A percentile compares a stretch with the other conserved stretches of the same genome.
phyloP scores from a whole-genome alignment of 768 basidiomycete species.

The Termitomyces sp. region DNA sequence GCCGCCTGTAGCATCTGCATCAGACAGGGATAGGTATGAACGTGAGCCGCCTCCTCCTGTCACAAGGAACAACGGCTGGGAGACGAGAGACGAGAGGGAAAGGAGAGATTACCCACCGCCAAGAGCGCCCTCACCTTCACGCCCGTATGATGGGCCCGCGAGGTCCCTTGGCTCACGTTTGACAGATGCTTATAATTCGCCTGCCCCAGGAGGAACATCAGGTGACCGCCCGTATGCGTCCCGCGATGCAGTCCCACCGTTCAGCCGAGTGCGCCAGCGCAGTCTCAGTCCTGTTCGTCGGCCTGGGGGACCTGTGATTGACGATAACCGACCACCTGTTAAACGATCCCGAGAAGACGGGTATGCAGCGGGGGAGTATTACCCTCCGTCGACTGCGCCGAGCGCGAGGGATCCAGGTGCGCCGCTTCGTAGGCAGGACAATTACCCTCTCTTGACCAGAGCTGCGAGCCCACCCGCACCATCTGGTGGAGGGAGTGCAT shows the following conservation, averaged over 20 bases:
- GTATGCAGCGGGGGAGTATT: constrained; percentile 28
- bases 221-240: constrained; percentile 17
- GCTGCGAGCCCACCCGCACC: constrained; percentile 25
- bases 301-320: constrained; percentile 23
- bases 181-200: constrained; percentile 15
- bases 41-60: constrained; percentile 22
- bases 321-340: constrained; percentile 41
- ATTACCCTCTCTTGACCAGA: constrained; percentile 30
- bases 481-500: constrained; percentile 21
- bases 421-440: constrained; percentile 21
- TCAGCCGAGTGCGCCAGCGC: constrained; percentile 41
- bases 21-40: constrained; percentile 37
- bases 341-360: constrained; percentile 46
- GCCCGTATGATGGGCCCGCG: constrained; percentile 16
- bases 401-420: constrained; percentile 14
- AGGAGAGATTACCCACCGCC: constrained; percentile 21
- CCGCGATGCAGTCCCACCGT: constrained; percentile 17
- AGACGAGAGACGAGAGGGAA: constrained; percentile 39
- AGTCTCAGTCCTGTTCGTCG: constrained; percentile 43
- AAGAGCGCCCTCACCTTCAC: constrained; percentile 18
- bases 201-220: constrained; percentile 1
- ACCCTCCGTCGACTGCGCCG: constrained; percentile 22
- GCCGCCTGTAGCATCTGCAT: constrained; percentile 14
- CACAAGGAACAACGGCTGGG: constrained; percentile 32
- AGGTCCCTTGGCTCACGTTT: constrained; percentile 17